Percentiles rank a stretch among this genome's conserved stretches.
Conservation (phyloP, 2,329 filamentous ascomycete species). For the Nothopassalora personata region DNA sequence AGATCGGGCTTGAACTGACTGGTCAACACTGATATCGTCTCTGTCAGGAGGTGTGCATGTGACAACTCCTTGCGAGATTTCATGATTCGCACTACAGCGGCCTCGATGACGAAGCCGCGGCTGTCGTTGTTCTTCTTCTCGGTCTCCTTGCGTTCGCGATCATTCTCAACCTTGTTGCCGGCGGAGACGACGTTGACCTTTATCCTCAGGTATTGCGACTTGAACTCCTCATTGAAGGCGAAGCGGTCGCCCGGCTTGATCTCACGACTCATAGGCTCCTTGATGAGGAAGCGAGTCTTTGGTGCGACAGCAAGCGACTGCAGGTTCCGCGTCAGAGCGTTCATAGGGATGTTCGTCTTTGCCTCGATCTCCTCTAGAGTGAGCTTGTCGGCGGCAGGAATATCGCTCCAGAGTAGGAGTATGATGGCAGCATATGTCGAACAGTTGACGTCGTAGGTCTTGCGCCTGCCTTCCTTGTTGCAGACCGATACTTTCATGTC, state of each 20-base stretch:
- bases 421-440: conserved; percentile 91
- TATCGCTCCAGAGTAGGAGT: conserved; percentile 80
- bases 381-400: conserved; percentile 48
- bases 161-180: conserved; percentile 77
- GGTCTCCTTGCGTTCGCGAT: conserved; percentile 60
- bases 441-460: conserved; percentile 84
- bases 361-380: conserved; percentile 75
- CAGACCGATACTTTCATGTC: conserved; percentile 79
- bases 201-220: conserved; percentile 77
- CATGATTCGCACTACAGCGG: conserved; percentile 76
- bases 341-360: conserved; percentile 68
- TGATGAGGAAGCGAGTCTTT: conserved; percentile 74
- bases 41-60: conserved; percentile 64
- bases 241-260: conserved; percentile 75
- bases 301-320: conserved; percentile 77
- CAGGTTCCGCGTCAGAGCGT: conserved; percentile 70
- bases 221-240: conserved; percentile 74
- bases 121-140: conserved; percentile 71
- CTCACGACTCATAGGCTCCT: conserved; percentile 72
- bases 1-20: conserved; percentile 71
- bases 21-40: conserved; percentile 65
- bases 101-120: conserved; percentile 66
- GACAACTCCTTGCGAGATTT: conserved; percentile 72
- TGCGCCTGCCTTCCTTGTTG: conserved; percentile 63
- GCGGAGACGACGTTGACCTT: conserved; percentile 80